phyloP scores from a whole-genome alignment of 169 alveolate genomes.

The Plasmodium knowlesi region DNA sequence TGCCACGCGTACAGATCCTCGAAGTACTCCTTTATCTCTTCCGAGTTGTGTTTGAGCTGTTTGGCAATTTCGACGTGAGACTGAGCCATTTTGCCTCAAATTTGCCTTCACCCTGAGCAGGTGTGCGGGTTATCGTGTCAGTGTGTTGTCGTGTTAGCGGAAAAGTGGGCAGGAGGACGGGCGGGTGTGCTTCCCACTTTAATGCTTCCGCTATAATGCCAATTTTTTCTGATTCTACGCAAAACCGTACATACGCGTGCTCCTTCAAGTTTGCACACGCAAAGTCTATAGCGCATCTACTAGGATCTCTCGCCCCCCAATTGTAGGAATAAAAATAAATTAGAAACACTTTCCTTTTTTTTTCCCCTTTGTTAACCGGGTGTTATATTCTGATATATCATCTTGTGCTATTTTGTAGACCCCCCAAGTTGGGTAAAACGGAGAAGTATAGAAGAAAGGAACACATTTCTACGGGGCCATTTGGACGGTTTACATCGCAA shows the following conservation, averaged over 20 bases:
- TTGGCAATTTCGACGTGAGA: constrained; percentile 73
- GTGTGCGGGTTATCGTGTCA: no score
- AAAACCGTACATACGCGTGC: neutral
- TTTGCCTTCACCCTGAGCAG: neutral
- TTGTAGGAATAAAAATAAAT: neutral
- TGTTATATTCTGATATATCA: neutral
- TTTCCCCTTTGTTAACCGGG: neutral
- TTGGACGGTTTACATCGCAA: neutral
- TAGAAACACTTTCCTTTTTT: neutral
- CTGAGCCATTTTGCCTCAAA: constrained; percentile 43
- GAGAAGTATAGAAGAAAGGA: neutral
- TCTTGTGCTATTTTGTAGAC: neutral
- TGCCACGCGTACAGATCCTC: constrained; percentile 75
- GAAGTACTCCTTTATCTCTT: constrained; percentile 59
- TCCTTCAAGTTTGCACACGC: neutral
- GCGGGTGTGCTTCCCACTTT: neutral
- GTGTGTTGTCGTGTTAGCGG: neutral
- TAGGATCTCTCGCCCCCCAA: neutral
- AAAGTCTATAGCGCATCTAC: neutral
- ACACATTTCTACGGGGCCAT: neutral
- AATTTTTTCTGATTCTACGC: neutral
- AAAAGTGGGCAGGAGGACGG: neutral
- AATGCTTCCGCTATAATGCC: neutral
- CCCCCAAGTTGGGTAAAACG: neutral
- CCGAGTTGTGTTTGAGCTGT: constrained; percentile 69